Evolutionary conservation across 2,329 filamentous ascomycete genomes (phyloP).

Genomic region (Penicillium rolfsii): DNA sequence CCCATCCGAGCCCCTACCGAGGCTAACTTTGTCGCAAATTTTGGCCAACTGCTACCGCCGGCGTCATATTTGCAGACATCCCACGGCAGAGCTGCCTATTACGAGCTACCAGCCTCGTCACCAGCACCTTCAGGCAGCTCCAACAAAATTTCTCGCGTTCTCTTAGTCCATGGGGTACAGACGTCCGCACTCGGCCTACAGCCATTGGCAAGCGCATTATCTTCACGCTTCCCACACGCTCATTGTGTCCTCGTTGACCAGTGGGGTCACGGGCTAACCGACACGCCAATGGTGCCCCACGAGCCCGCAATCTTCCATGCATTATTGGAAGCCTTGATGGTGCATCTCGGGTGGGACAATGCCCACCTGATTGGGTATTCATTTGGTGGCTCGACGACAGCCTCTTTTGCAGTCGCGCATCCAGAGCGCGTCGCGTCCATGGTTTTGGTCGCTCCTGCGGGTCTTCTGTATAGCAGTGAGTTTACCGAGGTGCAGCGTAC

Average conservation of each 20-base stretch:
- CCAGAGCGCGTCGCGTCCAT: conserved; percentile 39
- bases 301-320: conserved; percentile 48
- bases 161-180: conserved; percentile 57
- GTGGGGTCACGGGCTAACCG: conserved; percentile 59
- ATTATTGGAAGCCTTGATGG: conserved; percentile 47
- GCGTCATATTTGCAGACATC: conserved; percentile 29
- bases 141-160: conserved; percentile 33
- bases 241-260: conserved; percentile 53
- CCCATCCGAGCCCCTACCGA: conserved; percentile 31
- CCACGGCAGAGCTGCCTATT: conserved; percentile 27
- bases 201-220: conserved; percentile 47
- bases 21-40: conserved; percentile 26
- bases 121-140: neutral
- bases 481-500: conserved; percentile 32
- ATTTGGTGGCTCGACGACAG: conserved; percentile 51
- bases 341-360: conserved; percentile 46
- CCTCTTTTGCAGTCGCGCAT: conserved; percentile 43
- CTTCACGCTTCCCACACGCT: conserved; percentile 39
- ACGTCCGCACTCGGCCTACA: conserved; percentile 55
- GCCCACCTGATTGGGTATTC: conserved; percentile 56
- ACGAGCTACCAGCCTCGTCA: conserved; percentile 15
- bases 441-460: conserved; percentile 54
- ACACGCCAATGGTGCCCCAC: conserved; percentile 52
- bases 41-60: conserved; percentile 27
- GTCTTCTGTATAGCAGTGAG: conserved; percentile 39